These are phyloP conservation scores for Fonsecaea monophora DNA, from an alignment of 2,329 filamentous ascomycete genomes.

Conservation along the genomic window DNA sequence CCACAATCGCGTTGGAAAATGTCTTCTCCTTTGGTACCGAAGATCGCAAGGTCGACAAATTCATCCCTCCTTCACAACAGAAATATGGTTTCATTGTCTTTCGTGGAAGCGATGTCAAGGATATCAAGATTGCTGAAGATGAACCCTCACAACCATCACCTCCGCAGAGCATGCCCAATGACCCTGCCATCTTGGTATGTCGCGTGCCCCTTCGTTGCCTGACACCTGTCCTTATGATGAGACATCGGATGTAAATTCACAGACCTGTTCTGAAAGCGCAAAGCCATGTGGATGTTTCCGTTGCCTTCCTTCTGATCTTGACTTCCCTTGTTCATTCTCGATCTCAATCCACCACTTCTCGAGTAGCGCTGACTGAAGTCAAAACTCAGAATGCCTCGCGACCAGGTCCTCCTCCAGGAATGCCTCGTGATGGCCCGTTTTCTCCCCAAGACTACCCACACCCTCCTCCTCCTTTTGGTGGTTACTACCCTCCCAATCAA, in stretches of 20 bases:
- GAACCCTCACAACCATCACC: conserved; percentile 69
- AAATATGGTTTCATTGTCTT: conserved; percentile 99
- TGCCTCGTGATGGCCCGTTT: conserved; percentile 45
- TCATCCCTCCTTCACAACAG: conserved; percentile 82
- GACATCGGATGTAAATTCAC: conserved; percentile 94
- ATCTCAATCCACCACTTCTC: conserved; percentile 1
- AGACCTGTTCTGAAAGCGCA: conserved; percentile 88
- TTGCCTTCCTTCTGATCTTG: conserved; percentile 99
- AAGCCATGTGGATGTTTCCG: conserved; percentile 96
- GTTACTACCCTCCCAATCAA: conserved; percentile 54
- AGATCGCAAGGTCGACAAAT: conserved; percentile 80
- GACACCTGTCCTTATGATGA: conserved; percentile 71
- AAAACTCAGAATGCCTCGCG: conserved; percentile 51
- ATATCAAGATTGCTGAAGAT: conserved; percentile 88
- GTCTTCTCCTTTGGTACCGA: conserved; percentile 94
- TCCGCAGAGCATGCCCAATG: conserved; percentile 75
- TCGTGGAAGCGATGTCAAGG: conserved; percentile 96
- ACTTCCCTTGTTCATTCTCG: neutral
- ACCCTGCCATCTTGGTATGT: conserved; percentile 98
- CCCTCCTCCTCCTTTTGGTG: conserved; percentile 41
- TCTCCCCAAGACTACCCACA: conserved; percentile 59
- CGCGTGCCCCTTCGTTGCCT: conserved; percentile 22
- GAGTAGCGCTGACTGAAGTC: conserved; percentile 19
- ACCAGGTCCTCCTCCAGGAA: conserved; percentile 50
- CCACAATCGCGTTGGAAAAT: conserved; percentile 95